Evolutionary conservation across 2,329 filamentous ascomycete species (phyloP), one percentile per base, ranked within the genome.

Genomic region (Xenoacremonium recifei): DNA sequence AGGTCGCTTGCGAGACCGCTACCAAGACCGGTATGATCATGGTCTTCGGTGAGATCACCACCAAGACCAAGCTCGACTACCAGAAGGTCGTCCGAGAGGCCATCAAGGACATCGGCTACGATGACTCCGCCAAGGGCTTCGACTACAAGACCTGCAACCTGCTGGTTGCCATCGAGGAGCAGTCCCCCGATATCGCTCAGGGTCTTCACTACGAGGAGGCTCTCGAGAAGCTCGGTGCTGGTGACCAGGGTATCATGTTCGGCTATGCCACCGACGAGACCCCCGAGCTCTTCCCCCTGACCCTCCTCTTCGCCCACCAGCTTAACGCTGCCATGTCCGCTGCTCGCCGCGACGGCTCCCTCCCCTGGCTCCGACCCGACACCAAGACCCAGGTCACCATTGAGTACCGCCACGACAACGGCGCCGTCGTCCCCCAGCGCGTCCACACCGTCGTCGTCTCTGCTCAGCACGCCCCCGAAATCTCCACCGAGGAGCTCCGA

Each of bases 201-300:
- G 93, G 93, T 80, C 89, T 99, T 44, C 89, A 97, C 80, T 95
- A 95, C 72, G 93, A 99, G 57, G 82, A 96, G 79, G 90, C 89
- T 58, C 86, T 99, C 37, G 93, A 99, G 84, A 85, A 95, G 76
- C 85, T 99, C 55, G 93, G 93, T 73, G 93, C 93, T 51, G 93
- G 93, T 86, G 93, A 99, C 75, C 93, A 99, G 80, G 93, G 93
- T 80, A 96, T 99, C 80, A 99, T 99, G 93, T 99, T 99, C 74
- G 93, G 93, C 63, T 99, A 99, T 81, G 93, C 93, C 71, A 96
- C 93, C 63, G 93, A 99, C 65, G 93, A 99, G 82, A 97, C 93
- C 62, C 91, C 92, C 50, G 93, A 99, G 78, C 82, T 95, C 60
- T 88, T 97, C 68, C 93, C 93, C 57, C 79, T 99, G 64, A 97